Evolutionary conservation across 2,329 filamentous ascomycete genomes (phyloP), one percentile per base, ranked within the genome.

Genomic region (Elsinoe perseae): DNA sequence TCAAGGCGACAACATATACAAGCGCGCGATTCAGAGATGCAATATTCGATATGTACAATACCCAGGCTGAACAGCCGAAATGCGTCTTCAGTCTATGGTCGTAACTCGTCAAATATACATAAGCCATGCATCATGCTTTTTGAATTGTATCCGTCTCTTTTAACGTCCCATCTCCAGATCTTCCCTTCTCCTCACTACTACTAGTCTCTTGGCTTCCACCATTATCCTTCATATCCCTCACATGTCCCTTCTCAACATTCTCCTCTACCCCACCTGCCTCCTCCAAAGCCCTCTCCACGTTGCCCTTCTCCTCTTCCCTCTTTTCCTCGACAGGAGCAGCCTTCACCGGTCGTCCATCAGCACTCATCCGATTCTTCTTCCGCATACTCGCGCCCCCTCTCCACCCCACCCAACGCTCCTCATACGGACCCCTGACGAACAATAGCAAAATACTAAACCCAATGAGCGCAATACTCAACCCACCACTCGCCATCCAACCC

Each of bases 341-440:
- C 48, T 36, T 36, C 30, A 50, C 64, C 16, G 65, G 65, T 61
- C 65, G 72, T 16, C 72, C 72, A 65, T 74, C 72, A 21, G 70
- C 70, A 64, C 64, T 72, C 23, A 61, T 61, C 57, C 57, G 62
- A 60, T 72, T 68, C 64, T 70, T 72, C 67, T 74, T 76, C 58
- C 58, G 64, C 56, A 82, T 69, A 57, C 72, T 74, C 73, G 76
- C 80, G 0, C 81, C 81, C 1, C 81, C 81, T 16, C 67, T 67
- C 82, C 82, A 84, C 0, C 82, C 82, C 44, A 82, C 57, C 82
- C 82, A 84, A 0, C 77, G 69, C 27, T 70, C 72, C 65, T 82
- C 80, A 69, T 75, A 77, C 12, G 82, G 82, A 0, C 80, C 81
- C 28, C 80, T 71, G 2, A 62, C 56, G 53, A 75, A 62, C 14